Base-by-base conservation (phyloP, 768 basidiomycete genomes). In the Tylopilus vinaceipallidus region DNA sequence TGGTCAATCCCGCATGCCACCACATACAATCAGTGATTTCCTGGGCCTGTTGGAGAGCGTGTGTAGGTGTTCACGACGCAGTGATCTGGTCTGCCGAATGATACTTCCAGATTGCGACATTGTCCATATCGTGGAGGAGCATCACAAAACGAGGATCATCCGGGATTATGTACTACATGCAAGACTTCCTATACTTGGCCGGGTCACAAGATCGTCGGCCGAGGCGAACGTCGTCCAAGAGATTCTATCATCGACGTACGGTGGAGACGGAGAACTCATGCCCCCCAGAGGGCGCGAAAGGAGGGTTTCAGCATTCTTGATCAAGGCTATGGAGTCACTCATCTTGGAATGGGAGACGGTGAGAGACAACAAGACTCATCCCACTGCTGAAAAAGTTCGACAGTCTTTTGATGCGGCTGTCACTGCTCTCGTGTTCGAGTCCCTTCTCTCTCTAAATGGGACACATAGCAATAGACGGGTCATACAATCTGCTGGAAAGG, bases 131-230 rank as follows among this genome's bases (percentile, higher is more conserved):
- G 62, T 89, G 50, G 60, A 80, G 38, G 83, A 85, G 17, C 81
- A 91, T 53, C 68, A 69, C 24, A 74, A 73, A 45, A 81, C 80
- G 3, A 66, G 69, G 36, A 70, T 81, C 23, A 83, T 95, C 47
- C 81, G 83, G 12, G 80, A 88, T 53, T 95, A 82, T 63, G 58
- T 91, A 11, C 71, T 95, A 2, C 63, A 78, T 47, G 85, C 86
- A n/a, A 73, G 64, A 40, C 70, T 94, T 19, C 85, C 86, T 0
- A 44, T 63, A 2, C 72, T 78, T 57, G 42, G 33, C 19, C 52
- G 53, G 22, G 26, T 39, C 37, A 54, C 27, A 38, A 53, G 19
- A n/a, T 29, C 53, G 16, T 55, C 47, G 20, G 26, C 24, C 3
- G 45, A 41, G 40, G 16, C 42, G 36, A 34, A 11, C 9, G 13